A percentile compares a stretch with the other conserved stretches of the same genome.
Conservation (phyloP, 1,284 basidiomycete species). For the Agaricales sp. region DNA sequence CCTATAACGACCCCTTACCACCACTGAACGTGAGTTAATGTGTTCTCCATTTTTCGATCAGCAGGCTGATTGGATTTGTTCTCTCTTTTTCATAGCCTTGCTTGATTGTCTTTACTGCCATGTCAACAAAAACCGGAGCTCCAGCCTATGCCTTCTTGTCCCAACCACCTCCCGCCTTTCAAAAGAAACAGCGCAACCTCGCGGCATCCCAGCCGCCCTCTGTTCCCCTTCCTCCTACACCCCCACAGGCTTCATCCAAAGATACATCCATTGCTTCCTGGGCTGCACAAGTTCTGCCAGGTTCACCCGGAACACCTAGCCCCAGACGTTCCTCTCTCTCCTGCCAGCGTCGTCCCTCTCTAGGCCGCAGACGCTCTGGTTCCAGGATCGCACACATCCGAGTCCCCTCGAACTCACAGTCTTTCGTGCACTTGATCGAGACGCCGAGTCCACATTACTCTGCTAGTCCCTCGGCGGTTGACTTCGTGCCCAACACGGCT, state of each 20-base stretch:
- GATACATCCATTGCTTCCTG: constrained; percentile 35
- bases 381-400: constrained; percentile 20
- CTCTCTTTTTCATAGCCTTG: too few relatives aligned
- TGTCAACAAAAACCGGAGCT: neutral
- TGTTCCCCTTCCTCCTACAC: constrained; percentile 9
- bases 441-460: too few relatives aligned
- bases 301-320: constrained; percentile 46
- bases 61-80: too few relatives aligned
- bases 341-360: constrained; percentile 16
- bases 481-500: neutral
- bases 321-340: constrained; percentile 25
- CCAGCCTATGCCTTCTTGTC: neutral
- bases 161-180: neutral
- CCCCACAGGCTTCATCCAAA: constrained; percentile 16
- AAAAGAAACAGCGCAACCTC: neutral
- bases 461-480: too few relatives aligned
- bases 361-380: constrained; percentile 20
- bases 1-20: neutral
- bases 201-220: neutral
- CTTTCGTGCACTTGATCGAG: constrained; percentile 25
- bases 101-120: too few relatives aligned
- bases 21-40: too few relatives aligned
- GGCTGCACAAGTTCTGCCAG: constrained; percentile 54
- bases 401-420: constrained; percentile 24
- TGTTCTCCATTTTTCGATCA: too few relatives aligned